Evolutionary conservation across 345 rosid species (phyloP).

Genomic region (Moricandia arvensis): DNA sequence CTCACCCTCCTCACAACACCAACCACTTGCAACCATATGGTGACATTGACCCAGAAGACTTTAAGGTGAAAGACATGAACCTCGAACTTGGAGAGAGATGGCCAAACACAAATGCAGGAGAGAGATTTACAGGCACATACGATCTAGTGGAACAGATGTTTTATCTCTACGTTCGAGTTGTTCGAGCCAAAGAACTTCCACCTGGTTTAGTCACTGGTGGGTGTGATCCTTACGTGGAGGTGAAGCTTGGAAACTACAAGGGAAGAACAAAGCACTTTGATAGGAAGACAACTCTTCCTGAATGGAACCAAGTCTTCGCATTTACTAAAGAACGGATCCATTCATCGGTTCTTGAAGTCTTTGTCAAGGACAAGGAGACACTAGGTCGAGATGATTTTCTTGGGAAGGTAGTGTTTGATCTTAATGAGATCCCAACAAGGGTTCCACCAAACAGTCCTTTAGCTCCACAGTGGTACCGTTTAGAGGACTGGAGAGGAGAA

Average conservation of each 20-base stretch:
- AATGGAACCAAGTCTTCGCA: conserved; percentile 92
- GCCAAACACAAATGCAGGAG: conserved; percentile 56
- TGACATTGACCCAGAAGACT: conserved; percentile 47
- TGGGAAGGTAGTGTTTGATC: conserved; percentile 69
- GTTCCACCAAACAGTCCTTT: conserved; percentile 95
- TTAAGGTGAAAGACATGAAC: conserved; percentile 62
- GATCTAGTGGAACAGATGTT: conserved; percentile 87
- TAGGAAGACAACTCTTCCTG: conserved; percentile 70
- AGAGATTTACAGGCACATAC: conserved; percentile 58
- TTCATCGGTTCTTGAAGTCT: conserved; percentile 69
- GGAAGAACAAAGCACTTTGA: conserved; percentile 81
- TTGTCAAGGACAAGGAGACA: conserved; percentile 70
- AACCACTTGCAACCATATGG: conserved; percentile 22
- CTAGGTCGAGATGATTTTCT: conserved; percentile 71
- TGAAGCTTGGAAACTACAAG: conserved; percentile 85
- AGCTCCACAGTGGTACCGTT: conserved; percentile 89
- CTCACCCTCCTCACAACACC: conserved; percentile 19
- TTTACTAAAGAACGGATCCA: conserved; percentile 85
- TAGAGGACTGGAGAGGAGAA: conserved; percentile 69
- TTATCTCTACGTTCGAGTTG: conserved; percentile 72
- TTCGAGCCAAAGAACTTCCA: conserved; percentile 76
- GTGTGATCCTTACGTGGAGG: conserved; percentile 89
- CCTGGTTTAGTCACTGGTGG: conserved; percentile 58
- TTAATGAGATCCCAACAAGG: conserved; percentile 82
- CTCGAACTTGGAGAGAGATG: conserved; percentile 70